Percentiles rank a stretch among this genome's conserved stretches.
Conservation (phyloP, 2,329 filamentous ascomycete genomes). For the Arthrobotrys conoides region DNA sequence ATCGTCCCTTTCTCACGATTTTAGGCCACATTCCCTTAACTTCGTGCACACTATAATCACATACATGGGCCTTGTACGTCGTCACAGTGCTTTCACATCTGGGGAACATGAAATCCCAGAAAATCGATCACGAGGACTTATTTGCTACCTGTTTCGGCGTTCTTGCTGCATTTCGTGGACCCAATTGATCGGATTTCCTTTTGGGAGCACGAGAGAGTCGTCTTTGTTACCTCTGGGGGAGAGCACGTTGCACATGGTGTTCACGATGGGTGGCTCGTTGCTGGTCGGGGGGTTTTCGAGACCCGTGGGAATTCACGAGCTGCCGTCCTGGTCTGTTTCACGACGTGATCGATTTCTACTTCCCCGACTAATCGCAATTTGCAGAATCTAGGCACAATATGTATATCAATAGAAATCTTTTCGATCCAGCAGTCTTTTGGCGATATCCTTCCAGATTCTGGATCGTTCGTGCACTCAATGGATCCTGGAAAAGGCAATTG, state of each 20-base stretch:
- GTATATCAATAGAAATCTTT: slow-evolving; percentile 28
- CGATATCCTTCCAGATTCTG: slow-evolving; percentile 10
- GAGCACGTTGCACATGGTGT: slow-evolving; percentile 7
- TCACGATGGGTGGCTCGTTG: slow-evolving; percentile 18
- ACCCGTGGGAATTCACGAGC: slow-evolving; percentile 32
- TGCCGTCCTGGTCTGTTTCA: slow-evolving; percentile 53
- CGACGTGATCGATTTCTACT: slow-evolving; percentile 43
- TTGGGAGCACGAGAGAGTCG: slow-evolving; percentile 22
- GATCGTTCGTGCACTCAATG: background rate
- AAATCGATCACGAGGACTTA: slow-evolving; percentile 53
- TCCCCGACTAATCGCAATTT: slow-evolving; percentile 56
- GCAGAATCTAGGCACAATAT: slow-evolving; percentile 37
- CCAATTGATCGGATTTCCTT: slow-evolving; percentile 58
- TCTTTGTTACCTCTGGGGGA: slow-evolving; percentile 43
- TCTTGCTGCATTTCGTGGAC: slow-evolving; percentile 50
- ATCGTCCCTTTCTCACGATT: slow-evolving; percentile 23
- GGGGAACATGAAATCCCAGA: slow-evolving; percentile 27
- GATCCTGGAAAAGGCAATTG: slow-evolving; percentile 28
- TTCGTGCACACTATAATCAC: slow-evolving; percentile 53
- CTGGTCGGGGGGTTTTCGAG: slow-evolving; percentile 38
- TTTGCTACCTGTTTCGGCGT: slow-evolving; percentile 24
- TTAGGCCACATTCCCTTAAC: slow-evolving; percentile 21
- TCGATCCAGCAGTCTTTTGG: slow-evolving; percentile 9
- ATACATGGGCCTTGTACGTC: slow-evolving; percentile 42
- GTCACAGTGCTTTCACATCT: slow-evolving; percentile 59